phyloP scores from a whole-genome alignment of 1,139 yeast genomes.

The Yamadazyma atlantica region DNA sequence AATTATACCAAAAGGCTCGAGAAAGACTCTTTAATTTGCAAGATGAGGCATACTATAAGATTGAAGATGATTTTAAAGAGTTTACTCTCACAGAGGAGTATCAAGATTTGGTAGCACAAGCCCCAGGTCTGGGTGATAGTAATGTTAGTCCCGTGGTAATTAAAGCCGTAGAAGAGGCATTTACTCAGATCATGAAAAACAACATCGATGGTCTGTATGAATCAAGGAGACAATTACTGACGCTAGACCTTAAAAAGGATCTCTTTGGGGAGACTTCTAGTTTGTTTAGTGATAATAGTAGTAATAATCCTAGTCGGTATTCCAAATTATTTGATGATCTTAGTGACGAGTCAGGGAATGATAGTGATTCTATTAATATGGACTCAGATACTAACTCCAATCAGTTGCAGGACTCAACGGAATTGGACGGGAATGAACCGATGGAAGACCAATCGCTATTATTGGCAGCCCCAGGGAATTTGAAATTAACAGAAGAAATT shows the following conservation, averaged over 20 bases:
- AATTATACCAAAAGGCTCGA: slow-evolving; percentile 48
- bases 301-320: slow-evolving; percentile 16
- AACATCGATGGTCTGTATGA: slow-evolving; percentile 11
- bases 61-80: slow-evolving; percentile 24
- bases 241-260: slow-evolving; percentile 20
- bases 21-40: slow-evolving; percentile 59
- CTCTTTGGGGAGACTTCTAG: slow-evolving; percentile 38
- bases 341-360: slow-evolving; percentile 35
- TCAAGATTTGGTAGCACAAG: slow-evolving; percentile 5
- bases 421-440: slow-evolving; percentile 9
- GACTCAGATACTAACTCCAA: slow-evolving; percentile 18
- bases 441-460: slow-evolving; percentile 23
- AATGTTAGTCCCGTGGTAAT: slow-evolving; percentile 40
- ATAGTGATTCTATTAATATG: slow-evolving; percentile 28
- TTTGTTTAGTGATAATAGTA: slow-evolving; percentile 24
- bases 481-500: slow-evolving; percentile 68
- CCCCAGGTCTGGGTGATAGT: slow-evolving; percentile 16
- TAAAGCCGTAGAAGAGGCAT: slow-evolving; percentile 69
- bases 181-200: slow-evolving; percentile 57
- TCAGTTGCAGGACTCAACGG: slow-evolving; percentile 11
- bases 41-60: slow-evolving; percentile 40
- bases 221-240: slow-evolving; percentile 19
- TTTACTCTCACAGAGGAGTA: slow-evolving; percentile 13
- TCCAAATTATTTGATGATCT: slow-evolving; percentile 37
- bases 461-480: slow-evolving; percentile 68